These are phyloP conservation scores for Gracilaria caudata DNA, from an alignment of 23 red algal species.

Conservation along the genomic window DNA sequence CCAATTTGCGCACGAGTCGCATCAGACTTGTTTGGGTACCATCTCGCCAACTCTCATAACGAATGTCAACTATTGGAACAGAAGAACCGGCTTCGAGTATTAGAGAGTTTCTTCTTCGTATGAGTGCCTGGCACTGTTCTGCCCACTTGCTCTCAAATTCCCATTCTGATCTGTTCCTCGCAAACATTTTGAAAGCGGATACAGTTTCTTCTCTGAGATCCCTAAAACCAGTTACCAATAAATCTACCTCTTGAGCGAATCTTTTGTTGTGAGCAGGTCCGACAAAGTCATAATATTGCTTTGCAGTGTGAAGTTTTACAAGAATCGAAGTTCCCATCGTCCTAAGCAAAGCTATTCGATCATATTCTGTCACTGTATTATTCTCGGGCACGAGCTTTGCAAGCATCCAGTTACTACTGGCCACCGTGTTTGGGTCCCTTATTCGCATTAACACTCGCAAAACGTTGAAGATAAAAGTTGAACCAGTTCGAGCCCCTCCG, in stretches of 20 bases:
- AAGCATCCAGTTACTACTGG: constrained; percentile 51
- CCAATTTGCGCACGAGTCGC: constrained; percentile 33
- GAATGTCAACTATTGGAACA: constrained; percentile 47
- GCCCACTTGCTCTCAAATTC: constrained; percentile 38
- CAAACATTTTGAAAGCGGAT: constrained; percentile 57
- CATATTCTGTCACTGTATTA: constrained; percentile 13
- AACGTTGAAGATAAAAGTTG: constrained; percentile 64
- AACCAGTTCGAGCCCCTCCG: constrained; percentile 55
- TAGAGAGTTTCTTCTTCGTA: constrained; percentile 57
- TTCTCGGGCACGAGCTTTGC: constrained; percentile 21
- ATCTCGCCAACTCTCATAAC: constrained; percentile 47
- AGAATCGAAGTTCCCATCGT: constrained; percentile 59
- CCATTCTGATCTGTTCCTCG: constrained; percentile 56
- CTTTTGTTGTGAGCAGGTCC: constrained; percentile 34
- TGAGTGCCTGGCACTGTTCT: constrained; percentile 45
- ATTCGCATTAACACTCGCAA: constrained; percentile 59
- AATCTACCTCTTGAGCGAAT: constrained; percentile 32
- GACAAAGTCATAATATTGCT: constrained; percentile 51
- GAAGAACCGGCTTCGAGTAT: constrained; percentile 23
- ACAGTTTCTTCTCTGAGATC: constrained; percentile 62
- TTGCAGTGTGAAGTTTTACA: constrained; percentile 55
- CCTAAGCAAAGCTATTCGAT: constrained; percentile 21
- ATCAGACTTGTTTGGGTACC: constrained; percentile 13
- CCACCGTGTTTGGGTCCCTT: constrained; percentile 70
- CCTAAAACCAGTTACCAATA: constrained; percentile 60